These are phyloP conservation scores for Dactylellina leptospora DNA, from an alignment of 2,329 filamentous ascomycete genomes.

Conservation along the genomic window DNA sequence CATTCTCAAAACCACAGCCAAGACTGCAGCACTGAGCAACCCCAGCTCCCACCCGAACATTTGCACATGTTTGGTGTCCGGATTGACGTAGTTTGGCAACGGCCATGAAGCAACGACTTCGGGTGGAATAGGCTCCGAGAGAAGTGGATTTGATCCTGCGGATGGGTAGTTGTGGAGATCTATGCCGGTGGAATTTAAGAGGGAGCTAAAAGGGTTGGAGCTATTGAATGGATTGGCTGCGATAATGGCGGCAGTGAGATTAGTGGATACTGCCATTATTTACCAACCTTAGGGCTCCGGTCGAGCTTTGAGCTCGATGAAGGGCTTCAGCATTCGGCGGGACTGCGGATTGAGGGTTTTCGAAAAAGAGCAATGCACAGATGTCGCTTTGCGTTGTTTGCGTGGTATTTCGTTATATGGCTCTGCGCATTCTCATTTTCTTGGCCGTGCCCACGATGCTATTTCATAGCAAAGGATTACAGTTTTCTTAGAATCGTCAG, in stretches of 20 bases:
- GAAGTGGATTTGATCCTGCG: slow-evolving; percentile 25
- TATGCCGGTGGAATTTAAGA: slow-evolving; percentile 36
- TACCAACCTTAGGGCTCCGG: no score
- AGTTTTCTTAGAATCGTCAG: no score
- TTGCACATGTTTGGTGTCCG: slow-evolving; percentile 36
- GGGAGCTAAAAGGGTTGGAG: slow-evolving; percentile 13
- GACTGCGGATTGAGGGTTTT: no score
- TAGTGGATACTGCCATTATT: no score
- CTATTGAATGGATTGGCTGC: slow-evolving; percentile 62
- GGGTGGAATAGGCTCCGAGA: slow-evolving; percentile 33
- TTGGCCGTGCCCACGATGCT: not conserved
- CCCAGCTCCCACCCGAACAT: slow-evolving; percentile 49
- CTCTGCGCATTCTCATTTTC: not conserved
- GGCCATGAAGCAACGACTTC: slow-evolving; percentile 45
- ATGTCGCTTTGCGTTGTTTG: slow-evolving; percentile 24
- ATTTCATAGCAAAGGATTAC: no score
- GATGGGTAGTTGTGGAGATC: slow-evolving; percentile 29
- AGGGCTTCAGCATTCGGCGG: no score
- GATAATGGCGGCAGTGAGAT: slow-evolving; percentile 6
- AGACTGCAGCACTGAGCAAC: slow-evolving; percentile 16
- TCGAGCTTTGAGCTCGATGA: not conserved
- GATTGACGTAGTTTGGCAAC: slow-evolving; percentile 45
- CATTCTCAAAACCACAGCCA: slow-evolving; percentile 33
- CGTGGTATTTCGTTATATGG: slow-evolving; percentile 21
- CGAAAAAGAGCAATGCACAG: not conserved